Evolutionary conservation across 73 alveolate genomes (phyloP), one percentile per base, ranked within the genome.

Genomic region (Symbiodinium natans): DNA sequence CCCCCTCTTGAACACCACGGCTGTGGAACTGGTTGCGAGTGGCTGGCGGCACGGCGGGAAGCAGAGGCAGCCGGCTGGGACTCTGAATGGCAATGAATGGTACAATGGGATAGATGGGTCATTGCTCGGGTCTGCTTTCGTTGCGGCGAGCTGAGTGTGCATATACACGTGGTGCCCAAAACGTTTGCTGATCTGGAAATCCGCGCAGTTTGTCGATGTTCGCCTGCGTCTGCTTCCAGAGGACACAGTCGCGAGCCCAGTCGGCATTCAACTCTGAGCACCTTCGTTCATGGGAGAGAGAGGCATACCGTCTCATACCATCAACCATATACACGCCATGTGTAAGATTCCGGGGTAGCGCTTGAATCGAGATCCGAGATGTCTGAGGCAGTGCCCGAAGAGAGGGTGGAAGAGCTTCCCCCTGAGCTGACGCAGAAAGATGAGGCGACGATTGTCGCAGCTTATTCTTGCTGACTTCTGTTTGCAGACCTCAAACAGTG

Each of bases 221-320:
- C 94, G 94, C 85, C 73, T 87, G 43, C 94, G 94, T 36, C 75
- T 87, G 31, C 94, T 87, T 59, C 94, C 94, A 2, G 82, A 54
- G 48, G 34, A 68, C 27, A 48, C 36, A 56, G 40, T 52, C 63
- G 83, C 52, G 54, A 34, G 82, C 68, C 68, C 68, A 27, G 68
- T 52, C 21, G 68, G n/a, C n/a, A n/a, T n/a, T n/a, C n/a, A n/a
- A n/a, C n/a, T n/a, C n/a, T n/a, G n/a, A n/a, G n/a, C n/a, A n/a
- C n/a, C n/a, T n/a, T n/a, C n/a, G n/a, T n/a, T n/a, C n/a, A n/a
- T n/a, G n/a, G n/a, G n/a, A n/a, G n/a, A n/a, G n/a, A n/a, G n/a
- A n/a, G 56, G 56, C 56, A 43, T 8, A 11, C 56, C 56, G 5
- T n/a, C n/a, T 5, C 56, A 43, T 8, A 43, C 56, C 56, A 43